Evolutionary conservation across 202 grass and related monocot genomes (phyloP).

Genomic region (Bolboschoenoplectus hybrid): DNA sequence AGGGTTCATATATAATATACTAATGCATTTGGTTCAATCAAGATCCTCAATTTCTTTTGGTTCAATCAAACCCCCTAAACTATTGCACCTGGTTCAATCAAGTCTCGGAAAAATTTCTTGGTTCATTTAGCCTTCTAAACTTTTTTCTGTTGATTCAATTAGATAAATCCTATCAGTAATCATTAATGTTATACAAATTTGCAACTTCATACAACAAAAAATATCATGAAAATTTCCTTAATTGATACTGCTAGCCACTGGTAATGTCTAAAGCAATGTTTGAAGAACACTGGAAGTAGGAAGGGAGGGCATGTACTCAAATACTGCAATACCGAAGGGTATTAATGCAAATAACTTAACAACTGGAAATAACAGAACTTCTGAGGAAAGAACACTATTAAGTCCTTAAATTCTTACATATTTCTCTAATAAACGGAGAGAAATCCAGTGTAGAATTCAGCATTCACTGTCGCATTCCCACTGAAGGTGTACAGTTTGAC

Average conservation of each 20-base stretch:
- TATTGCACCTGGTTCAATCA: slow-evolving; percentile 4
- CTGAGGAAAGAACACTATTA: not conserved
- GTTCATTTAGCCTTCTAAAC: no score
- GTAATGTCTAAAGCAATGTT: not conserved
- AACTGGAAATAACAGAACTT: no score
- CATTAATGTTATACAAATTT: not conserved
- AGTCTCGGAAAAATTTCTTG: not conserved
- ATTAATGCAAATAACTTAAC: no score
- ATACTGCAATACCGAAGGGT: not conserved
- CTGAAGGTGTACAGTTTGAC: not conserved
- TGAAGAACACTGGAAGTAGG: not conserved
- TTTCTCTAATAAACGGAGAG: not conserved
- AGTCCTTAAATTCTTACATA: not conserved
- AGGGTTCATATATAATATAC: not conserved
- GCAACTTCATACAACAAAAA: not conserved
- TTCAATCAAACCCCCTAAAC: not conserved
- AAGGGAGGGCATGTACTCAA: not conserved
- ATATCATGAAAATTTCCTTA: not conserved
- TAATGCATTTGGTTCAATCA: not conserved
- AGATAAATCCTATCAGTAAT: not conserved
- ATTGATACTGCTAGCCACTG: not conserved
- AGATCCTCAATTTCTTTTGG: not conserved
- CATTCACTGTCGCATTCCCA: slow-evolving; percentile 1
- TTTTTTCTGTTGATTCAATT: not conserved
- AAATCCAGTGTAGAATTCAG: not conserved